Evolutionary conservation across 768 basidiomycete species (phyloP).

Genomic region (Symmetrospora coprosmae): DNA sequence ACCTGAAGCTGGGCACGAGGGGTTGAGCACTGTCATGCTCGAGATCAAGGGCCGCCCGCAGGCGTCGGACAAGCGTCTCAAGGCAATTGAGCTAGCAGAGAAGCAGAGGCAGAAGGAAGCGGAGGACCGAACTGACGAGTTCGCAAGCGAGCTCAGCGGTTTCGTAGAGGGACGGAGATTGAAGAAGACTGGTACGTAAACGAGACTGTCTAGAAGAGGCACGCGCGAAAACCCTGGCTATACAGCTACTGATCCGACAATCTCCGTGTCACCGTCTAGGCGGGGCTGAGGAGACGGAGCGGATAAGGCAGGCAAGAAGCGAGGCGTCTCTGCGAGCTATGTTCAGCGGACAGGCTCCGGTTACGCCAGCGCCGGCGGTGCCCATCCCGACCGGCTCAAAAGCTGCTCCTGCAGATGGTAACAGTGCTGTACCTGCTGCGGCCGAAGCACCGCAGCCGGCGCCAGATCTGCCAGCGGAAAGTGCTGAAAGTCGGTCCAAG

Average conservation of each 20-base stretch:
- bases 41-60: conserved; percentile 72
- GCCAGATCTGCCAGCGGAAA: neutral
- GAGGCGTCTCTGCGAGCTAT: conserved; percentile 78
- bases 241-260: too few species aligned
- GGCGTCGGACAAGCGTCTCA: conserved; percentile 69
- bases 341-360: conserved; percentile 42
- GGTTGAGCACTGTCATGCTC: conserved; percentile 63
- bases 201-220: too few species aligned
- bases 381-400: neutral
- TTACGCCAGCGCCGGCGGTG: neutral
- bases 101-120: conserved; percentile 61
- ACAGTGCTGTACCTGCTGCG: neutral
- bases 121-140: conserved; percentile 54
- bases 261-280: too few species aligned
- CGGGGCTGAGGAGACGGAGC: conserved; percentile 44
- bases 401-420: too few species aligned
- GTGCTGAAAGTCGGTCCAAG: neutral
- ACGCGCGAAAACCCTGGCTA: too few species aligned
- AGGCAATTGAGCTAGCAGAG: conserved; percentile 83
- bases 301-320: conserved; percentile 68
- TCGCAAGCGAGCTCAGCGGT: conserved; percentile 65
- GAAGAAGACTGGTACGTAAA: conserved; percentile 93
- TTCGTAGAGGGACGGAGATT: conserved; percentile 80
- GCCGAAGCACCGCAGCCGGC: neutral
- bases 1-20: conserved; percentile 48